Conservation (phyloP, 352 stramenopile species). For the Phytopythium montanum region DNA sequence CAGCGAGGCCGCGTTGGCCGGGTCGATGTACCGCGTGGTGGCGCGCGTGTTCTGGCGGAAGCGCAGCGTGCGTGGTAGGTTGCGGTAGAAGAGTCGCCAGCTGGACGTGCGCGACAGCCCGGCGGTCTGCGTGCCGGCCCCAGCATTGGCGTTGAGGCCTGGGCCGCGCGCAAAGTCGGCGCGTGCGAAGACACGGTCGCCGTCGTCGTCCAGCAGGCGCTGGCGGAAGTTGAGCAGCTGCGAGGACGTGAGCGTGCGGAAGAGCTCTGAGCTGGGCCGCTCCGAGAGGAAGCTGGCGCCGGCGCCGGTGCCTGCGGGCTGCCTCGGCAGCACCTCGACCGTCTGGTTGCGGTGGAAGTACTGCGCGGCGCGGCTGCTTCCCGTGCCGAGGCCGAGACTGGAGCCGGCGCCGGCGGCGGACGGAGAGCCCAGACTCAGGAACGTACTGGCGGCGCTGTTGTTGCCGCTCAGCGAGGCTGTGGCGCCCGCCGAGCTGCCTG, state of each 20-base stretch:
- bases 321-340: slow-evolving; percentile 57
- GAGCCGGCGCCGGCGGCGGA: slow-evolving; percentile 12
- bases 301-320: slow-evolving; percentile 13
- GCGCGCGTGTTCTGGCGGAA: slow-evolving; percentile 78
- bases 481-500: background rate
- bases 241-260: slow-evolving; percentile 66
- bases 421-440: slow-evolving; percentile 9
- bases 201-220: slow-evolving; percentile 46
- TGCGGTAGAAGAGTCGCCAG: slow-evolving; percentile 67
- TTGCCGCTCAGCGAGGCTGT: slow-evolving; percentile 3
- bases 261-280: slow-evolving; percentile 56
- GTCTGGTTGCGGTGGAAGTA: slow-evolving; percentile 77
- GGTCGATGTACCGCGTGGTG: slow-evolving; percentile 74
- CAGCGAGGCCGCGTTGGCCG: slow-evolving; percentile 61
- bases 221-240: slow-evolving; percentile 58
- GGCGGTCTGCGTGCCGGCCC: background rate
- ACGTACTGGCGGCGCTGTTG: slow-evolving; percentile 4
- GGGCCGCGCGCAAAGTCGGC: slow-evolving; percentile 2
- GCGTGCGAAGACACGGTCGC: slow-evolving; percentile 17
- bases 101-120: slow-evolving; percentile 30
- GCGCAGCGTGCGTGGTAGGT: slow-evolving; percentile 55
- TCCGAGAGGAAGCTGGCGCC: slow-evolving; percentile 34
- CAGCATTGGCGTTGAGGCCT: slow-evolving; percentile 10
- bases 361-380: slow-evolving; percentile 16
- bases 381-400: no score